Base-by-base conservation (phyloP, 164 flowering plant species). In the Brasenia schreberi region DNA sequence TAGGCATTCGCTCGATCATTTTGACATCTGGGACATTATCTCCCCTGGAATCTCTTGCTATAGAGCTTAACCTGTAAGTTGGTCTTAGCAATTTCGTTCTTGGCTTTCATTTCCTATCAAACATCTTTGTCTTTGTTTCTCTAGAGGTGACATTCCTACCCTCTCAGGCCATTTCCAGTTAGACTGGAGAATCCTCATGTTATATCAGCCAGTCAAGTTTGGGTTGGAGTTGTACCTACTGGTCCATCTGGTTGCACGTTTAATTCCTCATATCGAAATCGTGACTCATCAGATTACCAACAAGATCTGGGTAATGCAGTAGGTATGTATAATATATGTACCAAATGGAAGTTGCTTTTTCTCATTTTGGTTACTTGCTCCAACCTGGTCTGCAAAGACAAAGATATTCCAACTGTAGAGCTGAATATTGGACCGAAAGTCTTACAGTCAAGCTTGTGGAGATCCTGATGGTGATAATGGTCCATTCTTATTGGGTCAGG, bases 121-220 rank as follows among this genome's bases (percentile, higher is more conserved):
- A 44, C 1, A 11, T n/a, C n/a, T n/a, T n/a, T n/a, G n/a, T n/a
- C 52, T 44, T 44, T 44, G 5, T 44, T 44, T 44, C 52, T 44
- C 52, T 44, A 11, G 0, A 44, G 5, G 10, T 44, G 10, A 44
- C 52, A 1, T 44, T 11, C 43, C 69, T 63, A 42, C 43, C 45
- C 39, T 63, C 63, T 49, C 70, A 94, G 99, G 71, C 83, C 89
- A 43, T 94, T 91, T 77, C 97, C 97, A 19, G 65, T 94, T 63
- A 87, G 85, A 68, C 73, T 91, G 81, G 97, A 94, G 77, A 94
- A 94, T 74, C 99, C 99, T 69, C 99, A 94, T 85, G 99, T 94
- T 67, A 91, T 94, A 74, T 81, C 89, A 59, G 73, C 82, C 69
- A 81, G 80, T 77, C 99, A 94, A 79, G 73, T 91, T 61, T 94